A percentile compares a stretch with the other conserved stretches of the same genome.
Evolutionary conservation across 768 basidiomycete species (phyloP).

Genomic region (Phanerodontia chrysosporium): DNA sequence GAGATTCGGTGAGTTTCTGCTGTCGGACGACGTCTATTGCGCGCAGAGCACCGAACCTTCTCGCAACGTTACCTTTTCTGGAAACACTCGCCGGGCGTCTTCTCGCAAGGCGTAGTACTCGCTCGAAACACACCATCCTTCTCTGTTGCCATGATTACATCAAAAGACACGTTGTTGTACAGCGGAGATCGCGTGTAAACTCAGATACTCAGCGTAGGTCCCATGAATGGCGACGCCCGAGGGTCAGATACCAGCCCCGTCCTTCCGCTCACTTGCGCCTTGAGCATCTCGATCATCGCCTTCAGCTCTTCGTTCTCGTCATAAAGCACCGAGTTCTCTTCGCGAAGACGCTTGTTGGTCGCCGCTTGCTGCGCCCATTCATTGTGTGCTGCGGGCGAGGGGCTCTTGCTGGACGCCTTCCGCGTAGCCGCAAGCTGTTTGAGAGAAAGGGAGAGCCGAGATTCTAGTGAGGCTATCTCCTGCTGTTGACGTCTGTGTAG

Average conservation of each 20-base stretch:
- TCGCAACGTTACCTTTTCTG: neutral
- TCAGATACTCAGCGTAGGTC: slow-evolving; percentile 8
- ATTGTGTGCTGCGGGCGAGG: slow-evolving; percentile 7
- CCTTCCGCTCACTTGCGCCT: slow-evolving; percentile 48
- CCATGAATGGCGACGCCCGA: slow-evolving; percentile 26
- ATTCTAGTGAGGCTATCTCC: slow-evolving; percentile 60
- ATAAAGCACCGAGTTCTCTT: slow-evolving; percentile 52
- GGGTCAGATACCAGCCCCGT: slow-evolving; percentile 43
- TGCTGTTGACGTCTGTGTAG: slow-evolving; percentile 47
- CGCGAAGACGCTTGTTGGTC: slow-evolving; percentile 49
- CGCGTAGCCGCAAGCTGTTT: slow-evolving; percentile 35
- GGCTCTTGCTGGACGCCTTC: slow-evolving; percentile 10
- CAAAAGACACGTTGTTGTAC: neutral
- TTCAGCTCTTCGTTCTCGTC: slow-evolving; percentile 64
- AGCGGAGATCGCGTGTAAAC: neutral
- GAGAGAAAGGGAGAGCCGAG: slow-evolving; percentile 44
- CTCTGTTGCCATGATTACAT: neutral
- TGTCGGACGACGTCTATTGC: neutral
- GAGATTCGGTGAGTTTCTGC: slow-evolving; percentile 44
- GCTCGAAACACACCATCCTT: neutral
- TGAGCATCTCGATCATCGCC: slow-evolving; percentile 67
- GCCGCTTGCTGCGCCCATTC: slow-evolving; percentile 44
- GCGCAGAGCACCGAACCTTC: slow-evolving; percentile 8
- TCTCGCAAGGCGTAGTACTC: neutral
- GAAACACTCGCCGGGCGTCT: neutral